Evolutionary conservation across 306 rosid genomes (phyloP).

Genomic region (Cucumis melo): DNA sequence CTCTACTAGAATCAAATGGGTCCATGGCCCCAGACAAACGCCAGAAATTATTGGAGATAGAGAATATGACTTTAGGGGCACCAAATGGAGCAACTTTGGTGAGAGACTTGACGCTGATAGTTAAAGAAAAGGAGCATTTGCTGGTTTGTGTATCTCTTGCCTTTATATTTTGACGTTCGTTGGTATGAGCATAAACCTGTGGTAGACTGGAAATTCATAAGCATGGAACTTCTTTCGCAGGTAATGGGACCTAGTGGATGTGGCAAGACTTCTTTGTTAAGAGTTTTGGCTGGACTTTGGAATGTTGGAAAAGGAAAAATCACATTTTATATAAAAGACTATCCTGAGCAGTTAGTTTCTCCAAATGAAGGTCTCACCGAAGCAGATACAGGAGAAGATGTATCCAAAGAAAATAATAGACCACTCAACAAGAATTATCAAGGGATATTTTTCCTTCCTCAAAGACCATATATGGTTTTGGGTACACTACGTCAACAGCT

Average conservation of each 20-base stretch:
- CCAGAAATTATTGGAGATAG: conserved; percentile 46
- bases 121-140: conserved; percentile 55
- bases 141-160: conserved; percentile 38
- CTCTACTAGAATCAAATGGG: conserved; percentile 57
- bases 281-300: conserved; percentile 97
- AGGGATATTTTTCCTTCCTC: conserved; percentile 78
- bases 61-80: conserved; percentile 62
- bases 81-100: conserved; percentile 59
- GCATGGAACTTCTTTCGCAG: conserved; percentile 26
- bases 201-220: not conserved
- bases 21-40: conserved; percentile 30
- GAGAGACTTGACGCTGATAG: conserved; percentile 46
- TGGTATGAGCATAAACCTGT: not conserved
- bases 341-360: conserved; percentile 20
- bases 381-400: conserved; percentile 13
- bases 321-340: conserved; percentile 45
- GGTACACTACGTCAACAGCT: conserved; percentile 88
- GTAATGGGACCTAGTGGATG: conserved; percentile 88
- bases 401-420: conserved; percentile 16
- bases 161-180: not conserved
- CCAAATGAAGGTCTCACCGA: conserved; percentile 20
- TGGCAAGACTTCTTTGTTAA: conserved; percentile 81
- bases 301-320: conserved; percentile 68
- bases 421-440: conserved; percentile 33
- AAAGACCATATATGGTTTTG: conserved; percentile 95